phyloP scores from a whole-genome alignment of 2,329 filamentous ascomycete species.

The Xylaria sp. region DNA sequence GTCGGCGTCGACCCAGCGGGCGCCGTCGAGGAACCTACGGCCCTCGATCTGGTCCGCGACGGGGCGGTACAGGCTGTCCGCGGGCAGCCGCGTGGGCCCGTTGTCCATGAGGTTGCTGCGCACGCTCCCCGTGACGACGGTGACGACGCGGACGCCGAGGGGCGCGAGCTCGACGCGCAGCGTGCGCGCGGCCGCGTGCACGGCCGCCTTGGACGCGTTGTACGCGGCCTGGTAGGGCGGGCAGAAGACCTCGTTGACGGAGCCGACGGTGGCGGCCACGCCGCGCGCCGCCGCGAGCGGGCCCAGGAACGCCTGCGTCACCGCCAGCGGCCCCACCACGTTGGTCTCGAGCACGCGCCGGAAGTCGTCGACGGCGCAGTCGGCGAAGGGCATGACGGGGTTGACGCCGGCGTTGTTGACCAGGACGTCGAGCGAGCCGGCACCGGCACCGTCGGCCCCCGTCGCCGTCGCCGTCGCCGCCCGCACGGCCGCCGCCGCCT shows the following conservation, averaged over 20 bases:
- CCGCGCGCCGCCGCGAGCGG: conserved; percentile 31
- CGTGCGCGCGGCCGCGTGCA: conserved; percentile 28
- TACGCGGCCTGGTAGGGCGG: conserved; percentile 37
- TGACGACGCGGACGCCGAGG: conserved; percentile 37
- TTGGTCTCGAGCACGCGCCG: conserved; percentile 33
- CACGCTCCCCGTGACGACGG: conserved; percentile 37
- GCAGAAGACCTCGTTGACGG: conserved; percentile 35
- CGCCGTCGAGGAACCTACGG: conserved; percentile 31
- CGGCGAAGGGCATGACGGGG: conserved; percentile 29
- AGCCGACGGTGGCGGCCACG: conserved; percentile 33
- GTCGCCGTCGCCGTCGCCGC: conserved; percentile 9
- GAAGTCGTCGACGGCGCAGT: conserved; percentile 23
- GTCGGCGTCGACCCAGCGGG: conserved; percentile 29
- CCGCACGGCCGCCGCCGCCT: conserved; percentile 20
- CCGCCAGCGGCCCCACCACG: conserved; percentile 34
- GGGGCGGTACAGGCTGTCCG: conserved; percentile 33
- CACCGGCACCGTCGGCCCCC: too few species aligned
- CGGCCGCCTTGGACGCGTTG: conserved; percentile 37
- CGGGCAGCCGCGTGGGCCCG: conserved; percentile 30
- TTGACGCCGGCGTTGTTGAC: conserved; percentile 35
- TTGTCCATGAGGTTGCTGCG: conserved; percentile 34
- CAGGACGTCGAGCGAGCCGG: conserved; percentile 29
- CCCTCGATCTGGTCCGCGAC: conserved; percentile 31
- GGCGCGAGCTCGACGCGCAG: conserved; percentile 38
- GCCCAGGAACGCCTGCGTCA: conserved; percentile 39